Percentiles rank a stretch among this genome's conserved stretches.
Conservation (phyloP, 1,284 basidiomycete species). For the Agroathelia rolfsii region DNA sequence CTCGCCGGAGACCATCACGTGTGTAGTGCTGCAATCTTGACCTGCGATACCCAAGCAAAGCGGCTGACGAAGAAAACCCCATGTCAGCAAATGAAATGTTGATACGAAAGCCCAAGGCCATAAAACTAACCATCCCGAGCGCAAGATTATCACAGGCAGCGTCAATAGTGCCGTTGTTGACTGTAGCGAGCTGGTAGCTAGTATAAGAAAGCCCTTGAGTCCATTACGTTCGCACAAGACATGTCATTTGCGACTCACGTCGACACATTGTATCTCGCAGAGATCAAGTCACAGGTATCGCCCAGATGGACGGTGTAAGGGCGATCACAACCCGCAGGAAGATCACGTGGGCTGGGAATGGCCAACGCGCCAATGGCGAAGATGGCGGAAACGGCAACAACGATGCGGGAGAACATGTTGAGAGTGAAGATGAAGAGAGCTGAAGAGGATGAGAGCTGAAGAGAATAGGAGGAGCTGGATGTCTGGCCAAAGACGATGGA, state of each 20-base stretch:
- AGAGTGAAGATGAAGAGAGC: slow-evolving; percentile 17
- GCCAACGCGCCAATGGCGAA: too few species aligned
- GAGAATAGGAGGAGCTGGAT: too few species aligned
- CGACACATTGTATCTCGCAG: slow-evolving; percentile 31
- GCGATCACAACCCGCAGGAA: slow-evolving; percentile 33
- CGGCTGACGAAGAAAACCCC: slow-evolving; percentile 9
- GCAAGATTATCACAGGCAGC: slow-evolving; percentile 33
- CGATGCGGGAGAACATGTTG: slow-evolving; percentile 38
- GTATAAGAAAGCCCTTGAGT: background rate
- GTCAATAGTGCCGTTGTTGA: slow-evolving; percentile 29
- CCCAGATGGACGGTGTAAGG: slow-evolving; percentile 30
- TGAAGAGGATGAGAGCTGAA: too few species aligned
- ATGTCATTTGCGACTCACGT: slow-evolving; percentile 20
- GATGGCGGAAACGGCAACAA: slow-evolving; percentile 33
- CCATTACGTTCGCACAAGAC: background rate
- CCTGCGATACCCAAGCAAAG: slow-evolving; percentile 35
- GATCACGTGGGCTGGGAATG: slow-evolving; percentile 27
- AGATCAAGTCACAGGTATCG: slow-evolving; percentile 40
- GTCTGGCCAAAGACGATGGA: too few species aligned
- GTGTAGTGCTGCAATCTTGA: slow-evolving; percentile 34
- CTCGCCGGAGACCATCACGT: slow-evolving; percentile 28
- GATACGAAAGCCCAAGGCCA: background rate
- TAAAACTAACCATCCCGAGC: slow-evolving; percentile 21
- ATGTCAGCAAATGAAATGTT: slow-evolving; percentile 5
- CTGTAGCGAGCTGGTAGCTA: slow-evolving; percentile 36